Evolutionary conservation across 441 rosid species (phyloP).

Genomic region (Dalechampia spathulata): DNA sequence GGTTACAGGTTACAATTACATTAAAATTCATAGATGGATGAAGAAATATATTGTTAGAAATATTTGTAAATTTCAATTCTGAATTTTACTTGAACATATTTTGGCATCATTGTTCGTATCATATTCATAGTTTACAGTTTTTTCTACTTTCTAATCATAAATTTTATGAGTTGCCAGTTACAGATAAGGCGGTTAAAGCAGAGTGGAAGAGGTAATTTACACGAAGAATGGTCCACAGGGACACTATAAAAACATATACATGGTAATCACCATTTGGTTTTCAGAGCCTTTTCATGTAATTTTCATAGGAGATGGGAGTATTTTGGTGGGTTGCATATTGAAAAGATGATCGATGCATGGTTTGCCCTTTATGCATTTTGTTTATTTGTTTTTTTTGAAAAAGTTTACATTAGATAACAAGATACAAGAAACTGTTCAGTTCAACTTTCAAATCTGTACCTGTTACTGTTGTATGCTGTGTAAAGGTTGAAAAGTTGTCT

Average conservation of each 20-base stretch:
- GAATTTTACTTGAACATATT: background rate
- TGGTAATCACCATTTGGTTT: constrained; percentile 1
- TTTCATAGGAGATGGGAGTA: background rate
- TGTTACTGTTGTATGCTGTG: background rate
- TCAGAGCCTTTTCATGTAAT: background rate
- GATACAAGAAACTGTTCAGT: background rate
- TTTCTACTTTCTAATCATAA: background rate
- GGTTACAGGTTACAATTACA: no score
- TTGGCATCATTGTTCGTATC: background rate
- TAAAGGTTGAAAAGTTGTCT: background rate
- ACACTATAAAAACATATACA: constrained; percentile 7
- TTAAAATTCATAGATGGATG: no score
- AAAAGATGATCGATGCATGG: background rate
- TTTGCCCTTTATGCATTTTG: background rate
- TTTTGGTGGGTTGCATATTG: constrained; percentile 2
- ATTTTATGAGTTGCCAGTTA: constrained; percentile 8
- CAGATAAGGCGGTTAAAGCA: constrained; percentile 53
- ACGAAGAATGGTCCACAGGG: constrained; percentile 3
- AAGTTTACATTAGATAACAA: background rate
- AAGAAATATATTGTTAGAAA: no score
- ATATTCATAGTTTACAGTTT: background rate
- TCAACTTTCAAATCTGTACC: constrained; percentile 1
- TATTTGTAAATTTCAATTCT: no score
- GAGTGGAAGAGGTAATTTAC: constrained; percentile 69
- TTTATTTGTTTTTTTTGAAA: background rate